Base-by-base conservation (phyloP, 768 basidiomycete genomes). In the Hysterangium stoloniferum region DNA sequence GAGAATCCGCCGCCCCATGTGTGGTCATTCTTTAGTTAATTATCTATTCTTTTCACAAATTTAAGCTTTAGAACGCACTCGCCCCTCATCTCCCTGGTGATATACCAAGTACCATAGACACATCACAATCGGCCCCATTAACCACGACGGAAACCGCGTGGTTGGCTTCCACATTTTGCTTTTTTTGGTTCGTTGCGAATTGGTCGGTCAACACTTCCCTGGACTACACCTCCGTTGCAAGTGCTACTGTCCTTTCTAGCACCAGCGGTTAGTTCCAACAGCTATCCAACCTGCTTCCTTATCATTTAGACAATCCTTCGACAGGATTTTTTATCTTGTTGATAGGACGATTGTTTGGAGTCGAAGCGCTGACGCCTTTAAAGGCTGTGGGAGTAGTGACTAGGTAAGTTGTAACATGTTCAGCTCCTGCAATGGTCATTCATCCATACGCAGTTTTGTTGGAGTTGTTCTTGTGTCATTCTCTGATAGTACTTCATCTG, bases 121-220 rank as follows among this genome's bases (percentile, higher is more conserved):
- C 33, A 9, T 9, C 17, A 34, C 33, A 29, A 8, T n/a, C 33
- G 19, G 9, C 15, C 1, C 79, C 75, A 28, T 65, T 93, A 29
- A 82, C 82, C 1, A 66, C 66, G 3, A 62, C 62, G 38, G 82
- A 96, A 67, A 98, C 96, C 0, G 82, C 83, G 6, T 66, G 75
- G 33, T 73, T 99, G 11, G 90, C 95, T 4, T 69, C 79, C 4
- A 66, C 74, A 45, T 98, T 97, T 66, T 91, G 86, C 64, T 74
- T 88, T 52, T 70, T 95, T 31, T 99, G 94, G 91, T 96, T 99
- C 60, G 71, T 82, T 32, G 95, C 95, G 11, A 98, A 98, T 61
- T 98, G 93, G 90, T 65, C 81, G 9, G 69, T 95, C 27, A 96
- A 94, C 62, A 84, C 82, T 1, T 74, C 86, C 17, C 72, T 98